Conservation (phyloP, 495 filamentous ascomycete genomes). For the Apiosordaria backusii region DNA sequence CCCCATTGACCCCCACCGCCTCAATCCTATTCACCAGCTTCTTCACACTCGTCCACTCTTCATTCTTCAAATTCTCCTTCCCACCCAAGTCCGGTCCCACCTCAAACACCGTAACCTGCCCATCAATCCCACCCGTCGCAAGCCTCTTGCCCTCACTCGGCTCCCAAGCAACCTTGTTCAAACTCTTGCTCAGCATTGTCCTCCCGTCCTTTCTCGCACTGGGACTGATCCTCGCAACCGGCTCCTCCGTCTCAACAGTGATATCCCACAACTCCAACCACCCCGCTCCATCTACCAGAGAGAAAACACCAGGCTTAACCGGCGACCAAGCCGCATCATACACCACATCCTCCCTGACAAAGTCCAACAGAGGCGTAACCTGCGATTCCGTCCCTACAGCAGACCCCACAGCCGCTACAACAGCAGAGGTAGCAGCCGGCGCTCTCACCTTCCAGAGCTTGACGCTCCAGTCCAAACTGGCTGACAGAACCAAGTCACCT, state of each 20-base stretch:
- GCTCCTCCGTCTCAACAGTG: conserved; percentile 86
- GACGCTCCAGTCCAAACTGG: conserved; percentile 90
- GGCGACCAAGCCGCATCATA: conserved; percentile 96
- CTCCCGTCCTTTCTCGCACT: conserved; percentile 55
- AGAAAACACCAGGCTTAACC: conserved; percentile 86
- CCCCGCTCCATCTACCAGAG: conserved; percentile 88
- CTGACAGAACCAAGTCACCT: conserved; percentile 86
- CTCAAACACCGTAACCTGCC: conserved; percentile 87
- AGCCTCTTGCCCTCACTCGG: conserved; percentile 77
- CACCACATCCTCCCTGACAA: conserved; percentile 89
- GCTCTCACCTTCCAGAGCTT: conserved; percentile 93
- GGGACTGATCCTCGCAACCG: conserved; percentile 70
- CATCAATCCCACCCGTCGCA: conserved; percentile 86
- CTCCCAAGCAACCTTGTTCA: conserved; percentile 96
- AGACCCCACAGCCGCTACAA: conserved; percentile 43
- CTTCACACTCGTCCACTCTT: conserved; percentile 92
- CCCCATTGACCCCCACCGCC: conserved; percentile 37
- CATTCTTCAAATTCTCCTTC: conserved; percentile 68
- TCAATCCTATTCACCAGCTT: conserved; percentile 72
- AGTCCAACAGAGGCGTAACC: conserved; percentile 75
- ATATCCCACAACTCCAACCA: conserved; percentile 94
- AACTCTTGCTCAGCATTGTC: conserved; percentile 65
- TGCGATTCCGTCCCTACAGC: conserved; percentile 39
- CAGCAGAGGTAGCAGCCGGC: conserved; percentile 59
- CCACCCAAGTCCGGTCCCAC: conserved; percentile 82